Evolutionary conservation across 2,329 filamentous ascomycete species (phyloP).

Genomic region (Tympanopsis confertula): DNA sequence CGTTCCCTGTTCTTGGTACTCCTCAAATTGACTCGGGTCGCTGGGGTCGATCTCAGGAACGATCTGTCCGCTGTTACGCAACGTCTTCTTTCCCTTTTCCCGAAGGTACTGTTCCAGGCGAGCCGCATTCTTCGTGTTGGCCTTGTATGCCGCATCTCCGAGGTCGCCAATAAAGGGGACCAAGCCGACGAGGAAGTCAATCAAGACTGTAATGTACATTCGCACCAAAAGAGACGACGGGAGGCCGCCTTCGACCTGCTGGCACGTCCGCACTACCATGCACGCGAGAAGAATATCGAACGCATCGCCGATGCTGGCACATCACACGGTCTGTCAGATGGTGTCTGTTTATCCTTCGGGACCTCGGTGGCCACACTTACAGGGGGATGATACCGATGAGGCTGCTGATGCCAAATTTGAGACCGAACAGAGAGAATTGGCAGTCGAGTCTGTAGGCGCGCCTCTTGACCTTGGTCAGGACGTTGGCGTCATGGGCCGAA

Average conservation of each 20-base stretch:
- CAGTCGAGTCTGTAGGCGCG: constrained; percentile 76
- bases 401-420: constrained; percentile 80
- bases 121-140: constrained; percentile 67
- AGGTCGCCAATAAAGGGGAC: constrained; percentile 69
- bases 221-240: constrained; percentile 43
- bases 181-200: constrained; percentile 66
- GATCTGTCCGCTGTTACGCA: constrained; percentile 32
- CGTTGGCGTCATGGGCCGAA: constrained; percentile 66
- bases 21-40: constrained; percentile 38
- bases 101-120: constrained; percentile 58
- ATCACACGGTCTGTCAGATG: background rate
- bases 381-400: constrained; percentile 75
- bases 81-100: constrained; percentile 49
- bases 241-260: constrained; percentile 66
- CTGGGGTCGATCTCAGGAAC: constrained; percentile 37
- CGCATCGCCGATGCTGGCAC: constrained; percentile 57
- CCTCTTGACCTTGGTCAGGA: constrained; percentile 77
- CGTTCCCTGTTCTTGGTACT: too few species aligned
- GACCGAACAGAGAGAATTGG: constrained; percentile 69
- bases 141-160: constrained; percentile 59
- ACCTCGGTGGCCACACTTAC: constrained; percentile 34
- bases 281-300: constrained; percentile 64
- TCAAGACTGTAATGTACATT: constrained; percentile 71
- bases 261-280: constrained; percentile 63
- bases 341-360: background rate